Evolutionary conservation across 148 eudicot species (phyloP).

Genomic region (Arctostaphylos glauca): DNA sequence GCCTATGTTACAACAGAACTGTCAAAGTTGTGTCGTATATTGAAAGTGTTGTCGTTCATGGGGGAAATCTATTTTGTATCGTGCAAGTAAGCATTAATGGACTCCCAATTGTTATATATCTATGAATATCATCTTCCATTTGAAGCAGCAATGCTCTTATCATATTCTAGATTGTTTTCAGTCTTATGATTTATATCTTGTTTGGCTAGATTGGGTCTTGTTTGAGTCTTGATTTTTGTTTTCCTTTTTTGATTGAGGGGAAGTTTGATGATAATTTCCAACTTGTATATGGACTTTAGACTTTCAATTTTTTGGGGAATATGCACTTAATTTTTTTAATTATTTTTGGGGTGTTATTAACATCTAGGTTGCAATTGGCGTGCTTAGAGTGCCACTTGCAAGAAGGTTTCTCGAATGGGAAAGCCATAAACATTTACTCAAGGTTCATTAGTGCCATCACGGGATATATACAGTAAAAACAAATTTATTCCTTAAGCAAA

Average conservation of each 20-base stretch:
- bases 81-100: not conserved
- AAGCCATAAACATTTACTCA: not conserved
- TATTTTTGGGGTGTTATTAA: not conserved
- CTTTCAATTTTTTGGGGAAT: not conserved
- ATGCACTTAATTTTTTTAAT: not conserved
- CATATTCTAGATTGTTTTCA: not conserved
- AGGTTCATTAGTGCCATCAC: not conserved
- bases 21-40: not conserved
- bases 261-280: not conserved
- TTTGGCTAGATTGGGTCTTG: not conserved
- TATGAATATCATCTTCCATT: not conserved
- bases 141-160: not conserved
- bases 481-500: not conserved
- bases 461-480: not conserved
- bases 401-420: no score
- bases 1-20: no score
- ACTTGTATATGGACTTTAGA: not conserved
- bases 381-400: not conserved
- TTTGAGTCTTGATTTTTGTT: not conserved
- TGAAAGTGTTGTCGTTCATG: not conserved
- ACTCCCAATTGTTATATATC: not conserved
- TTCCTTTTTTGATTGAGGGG: not conserved
- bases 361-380: not conserved
- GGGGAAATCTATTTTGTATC: not conserved
- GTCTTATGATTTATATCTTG: not conserved